These are phyloP conservation scores for Fusarium avenaceum DNA, from an alignment of 2,329 filamentous ascomycete genomes.

Conservation along the genomic window DNA sequence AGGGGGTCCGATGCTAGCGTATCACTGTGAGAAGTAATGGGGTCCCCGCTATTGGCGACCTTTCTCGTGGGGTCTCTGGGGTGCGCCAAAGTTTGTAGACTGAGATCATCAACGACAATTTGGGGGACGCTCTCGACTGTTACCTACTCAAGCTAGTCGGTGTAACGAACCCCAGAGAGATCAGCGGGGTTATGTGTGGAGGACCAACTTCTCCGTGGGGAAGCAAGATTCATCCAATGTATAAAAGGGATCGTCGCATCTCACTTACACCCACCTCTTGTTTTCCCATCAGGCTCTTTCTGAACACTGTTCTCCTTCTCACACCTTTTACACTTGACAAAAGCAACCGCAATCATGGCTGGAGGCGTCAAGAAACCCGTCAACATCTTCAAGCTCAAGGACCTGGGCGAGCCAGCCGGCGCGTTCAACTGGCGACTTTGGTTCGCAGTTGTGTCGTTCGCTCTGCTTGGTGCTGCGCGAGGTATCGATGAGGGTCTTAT, in stretches of 20 bases:
- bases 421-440: conserved; percentile 83
- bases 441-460: conserved; percentile 81
- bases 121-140: background rate
- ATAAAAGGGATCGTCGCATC: conserved; percentile 19
- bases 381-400: conserved; percentile 74
- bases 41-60: conserved; percentile 31
- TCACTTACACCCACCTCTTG: background rate
- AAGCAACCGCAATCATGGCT: conserved; percentile 56
- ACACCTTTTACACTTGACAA: background rate
- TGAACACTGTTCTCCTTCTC: background rate
- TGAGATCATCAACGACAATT: background rate
- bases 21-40: conserved; percentile 18
- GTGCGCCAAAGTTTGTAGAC: background rate
- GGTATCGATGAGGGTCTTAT: conserved; percentile 88
- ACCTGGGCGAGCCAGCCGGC: conserved; percentile 75
- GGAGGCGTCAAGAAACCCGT: conserved; percentile 68
- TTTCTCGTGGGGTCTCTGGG: background rate
- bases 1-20: conserved; percentile 2
- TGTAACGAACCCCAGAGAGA: conserved; percentile 29
- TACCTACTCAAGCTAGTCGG: conserved; percentile 9
- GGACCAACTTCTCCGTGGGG: conserved; percentile 18
- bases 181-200: conserved; percentile 7
- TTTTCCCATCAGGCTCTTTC: background rate
- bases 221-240: background rate
- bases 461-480: conserved; percentile 80